Conservation (phyloP, 352 stramenopile genomes). For the Phytophthora crassamura region DNA sequence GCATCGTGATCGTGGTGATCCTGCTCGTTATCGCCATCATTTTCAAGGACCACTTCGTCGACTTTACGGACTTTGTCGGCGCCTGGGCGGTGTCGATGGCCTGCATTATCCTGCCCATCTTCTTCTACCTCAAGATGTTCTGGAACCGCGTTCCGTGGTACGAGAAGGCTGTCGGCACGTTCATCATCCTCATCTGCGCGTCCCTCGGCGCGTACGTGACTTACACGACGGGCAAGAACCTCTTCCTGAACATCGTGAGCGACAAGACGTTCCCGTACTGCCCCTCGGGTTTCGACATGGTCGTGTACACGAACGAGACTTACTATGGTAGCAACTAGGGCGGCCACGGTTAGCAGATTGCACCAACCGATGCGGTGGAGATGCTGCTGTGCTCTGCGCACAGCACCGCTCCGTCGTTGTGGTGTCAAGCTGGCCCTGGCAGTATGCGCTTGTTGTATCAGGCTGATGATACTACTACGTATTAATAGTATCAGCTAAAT, state of each 20-base stretch:
- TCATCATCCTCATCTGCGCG: conserved; percentile 49
- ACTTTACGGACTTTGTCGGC: conserved; percentile 76
- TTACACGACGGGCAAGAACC: conserved; percentile 51
- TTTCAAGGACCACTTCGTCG: conserved; percentile 72
- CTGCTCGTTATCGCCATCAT: conserved; percentile 57
- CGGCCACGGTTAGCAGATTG: conserved; percentile 14
- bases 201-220: conserved; percentile 49
- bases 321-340: conserved; percentile 56
- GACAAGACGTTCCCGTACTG: conserved; percentile 68
- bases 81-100: conserved; percentile 62
- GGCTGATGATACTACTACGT: too few species aligned
- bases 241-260: conserved; percentile 45
- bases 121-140: conserved; percentile 79
- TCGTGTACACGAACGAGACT: conserved; percentile 56
- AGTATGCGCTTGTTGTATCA: conserved; percentile 20
- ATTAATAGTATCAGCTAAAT: conserved; percentile 34
- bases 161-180: conserved; percentile 43
- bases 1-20: conserved; percentile 49
- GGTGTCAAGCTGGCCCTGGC: conserved; percentile 2
- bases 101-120: conserved; percentile 74
- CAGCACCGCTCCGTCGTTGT: conserved; percentile 18
- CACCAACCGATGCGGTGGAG: conserved; percentile 6
- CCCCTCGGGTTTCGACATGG: conserved; percentile 47
- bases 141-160: conserved; percentile 56
- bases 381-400: conserved; percentile 24